Percentiles rank a stretch among this genome's conserved stretches.
Evolutionary conservation across 345 rosid species (phyloP).

Genomic region (Clausena lansium): DNA sequence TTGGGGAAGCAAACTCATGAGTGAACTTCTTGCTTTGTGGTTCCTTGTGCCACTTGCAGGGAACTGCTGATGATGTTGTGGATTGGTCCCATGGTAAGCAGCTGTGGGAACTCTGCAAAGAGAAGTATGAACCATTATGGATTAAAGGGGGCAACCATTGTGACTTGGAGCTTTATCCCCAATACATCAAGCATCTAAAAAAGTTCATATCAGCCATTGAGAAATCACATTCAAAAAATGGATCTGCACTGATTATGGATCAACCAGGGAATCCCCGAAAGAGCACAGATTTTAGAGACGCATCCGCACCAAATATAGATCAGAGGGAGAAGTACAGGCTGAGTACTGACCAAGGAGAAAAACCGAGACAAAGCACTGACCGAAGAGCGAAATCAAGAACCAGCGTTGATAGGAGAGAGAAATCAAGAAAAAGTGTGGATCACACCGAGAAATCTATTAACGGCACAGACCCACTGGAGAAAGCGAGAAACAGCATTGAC

Average conservation of each 20-base stretch:
- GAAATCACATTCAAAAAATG: slow-evolving; percentile 41
- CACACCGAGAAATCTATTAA: slow-evolving; percentile 41
- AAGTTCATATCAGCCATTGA: slow-evolving; percentile 80
- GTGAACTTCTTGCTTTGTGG: not conserved
- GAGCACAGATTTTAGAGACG: slow-evolving; percentile 66
- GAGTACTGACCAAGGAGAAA: slow-evolving; percentile 62
- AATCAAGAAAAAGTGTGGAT: slow-evolving; percentile 44
- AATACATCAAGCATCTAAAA: slow-evolving; percentile 81
- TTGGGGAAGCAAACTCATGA: not conserved
- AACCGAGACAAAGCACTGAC: slow-evolving; percentile 48
- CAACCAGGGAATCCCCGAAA: slow-evolving; percentile 46
- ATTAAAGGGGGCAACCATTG: slow-evolving; percentile 93
- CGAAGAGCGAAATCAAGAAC: slow-evolving; percentile 52
- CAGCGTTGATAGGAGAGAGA: slow-evolving; percentile 57
- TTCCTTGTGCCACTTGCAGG: slow-evolving; percentile 44
- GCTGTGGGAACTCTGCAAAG: slow-evolving; percentile 79
- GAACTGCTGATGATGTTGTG: slow-evolving; percentile 89
- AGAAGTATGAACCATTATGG: slow-evolving; percentile 91
- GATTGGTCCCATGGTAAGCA: slow-evolving; percentile 90
- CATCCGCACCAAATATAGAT: slow-evolving; percentile 32
- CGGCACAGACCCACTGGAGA: slow-evolving; percentile 50
- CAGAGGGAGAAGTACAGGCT: slow-evolving; percentile 46
- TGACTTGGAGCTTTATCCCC: slow-evolving; percentile 78
- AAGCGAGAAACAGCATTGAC: slow-evolving; percentile 73
- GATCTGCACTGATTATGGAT: slow-evolving; percentile 33